Evolutionary conservation across 768 basidiomycete genomes (phyloP), one percentile per base, ranked within the genome.

Genomic region (Russula dissimulans): DNA sequence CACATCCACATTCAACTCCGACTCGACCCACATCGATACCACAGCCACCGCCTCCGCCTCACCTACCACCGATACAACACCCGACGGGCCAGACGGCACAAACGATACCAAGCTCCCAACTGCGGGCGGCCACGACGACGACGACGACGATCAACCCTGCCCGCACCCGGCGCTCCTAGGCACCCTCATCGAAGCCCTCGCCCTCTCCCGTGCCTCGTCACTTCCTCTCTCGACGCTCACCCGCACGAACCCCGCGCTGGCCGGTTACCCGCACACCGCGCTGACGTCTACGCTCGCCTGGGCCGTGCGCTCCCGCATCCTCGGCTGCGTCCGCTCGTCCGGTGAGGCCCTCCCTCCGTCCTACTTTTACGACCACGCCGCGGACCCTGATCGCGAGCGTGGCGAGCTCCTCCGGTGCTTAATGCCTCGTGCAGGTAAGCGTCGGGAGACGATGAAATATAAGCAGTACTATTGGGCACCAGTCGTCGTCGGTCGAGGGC

Each of bases 391-490:
- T 56, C 34, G 38, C 11, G 65, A 66, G 44, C 65, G 65, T 18
- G 58, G 54, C 15, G 62, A 53, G 14, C 52, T 64, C 34, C 36
- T 66, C 12, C 39, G 48, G 11, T 53, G 56, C 14, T 45, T 64
- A 34, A 56, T 57, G 48, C 86, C 86, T 1, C 81, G 86, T 14
- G 79, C 83, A 22, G 86, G 77, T 56, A 91, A 89, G 72, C 74
- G 89, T 56, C 83, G 74, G 49, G 86, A 82, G 72, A 91, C 87
- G 70, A 89, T 86, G 78, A 86, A 89, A 73, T 87, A 85, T 62
- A 91, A 91, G 71, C 86, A 89, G 70, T 91, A 91, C 73, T 91
- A 91, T 72, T 91, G 84, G 74, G 77, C 78, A 32, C 89, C 89
- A 9, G 71, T 91, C 26, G 51, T 60, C 22, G 44, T 66, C 26